A percentile compares a stretch with the other conserved stretches of the same genome.
phyloP scores from a whole-genome alignment of 2,329 filamentous ascomycete genomes.

The Microthyrium microscopicum region DNA sequence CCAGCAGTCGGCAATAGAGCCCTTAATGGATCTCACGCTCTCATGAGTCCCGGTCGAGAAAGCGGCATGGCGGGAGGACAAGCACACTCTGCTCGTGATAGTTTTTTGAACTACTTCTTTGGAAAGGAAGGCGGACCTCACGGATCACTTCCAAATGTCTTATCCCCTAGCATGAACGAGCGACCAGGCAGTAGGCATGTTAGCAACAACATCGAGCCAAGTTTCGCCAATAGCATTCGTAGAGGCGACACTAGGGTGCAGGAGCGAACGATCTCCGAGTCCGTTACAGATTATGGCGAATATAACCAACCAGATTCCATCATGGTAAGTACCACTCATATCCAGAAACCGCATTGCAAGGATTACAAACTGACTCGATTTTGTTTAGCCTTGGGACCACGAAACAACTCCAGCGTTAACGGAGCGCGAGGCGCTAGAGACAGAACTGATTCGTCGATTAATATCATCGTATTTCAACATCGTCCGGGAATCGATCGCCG shows the following conservation, averaged over 20 bases:
- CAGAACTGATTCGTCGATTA: conserved; percentile 85
- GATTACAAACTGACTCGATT: too few species aligned
- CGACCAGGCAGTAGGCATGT: conserved; percentile 45
- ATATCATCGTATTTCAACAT: conserved; percentile 99
- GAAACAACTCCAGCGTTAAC: conserved; percentile 71
- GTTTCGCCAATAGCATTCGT: conserved; percentile 68
- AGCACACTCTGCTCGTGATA: conserved; percentile 57
- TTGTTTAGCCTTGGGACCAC: conserved; percentile 19
- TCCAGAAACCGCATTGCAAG: background rate
- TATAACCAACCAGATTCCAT: conserved; percentile 29
- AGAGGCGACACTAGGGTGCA: conserved; percentile 42
- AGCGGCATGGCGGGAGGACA: conserved; percentile 39
- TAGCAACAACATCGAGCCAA: conserved; percentile 63
- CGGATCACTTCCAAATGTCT: conserved; percentile 16
- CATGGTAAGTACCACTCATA: conserved; percentile 39
- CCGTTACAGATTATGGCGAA: conserved; percentile 24
- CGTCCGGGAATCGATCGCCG: conserved; percentile 93
- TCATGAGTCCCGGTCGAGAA: conserved; percentile 44
- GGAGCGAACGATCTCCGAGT: conserved; percentile 22
- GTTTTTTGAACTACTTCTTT: conserved; percentile 97
- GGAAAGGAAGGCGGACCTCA: conserved; percentile 66
- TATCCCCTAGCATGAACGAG: conserved; percentile 23
- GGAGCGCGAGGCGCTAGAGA: conserved; percentile 92
- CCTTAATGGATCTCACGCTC: conserved; percentile 40
- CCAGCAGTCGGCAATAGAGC: conserved; percentile 48